phyloP scores from a whole-genome alignment of 2,329 filamentous ascomycete species.

The Scytalidium lignicola region DNA sequence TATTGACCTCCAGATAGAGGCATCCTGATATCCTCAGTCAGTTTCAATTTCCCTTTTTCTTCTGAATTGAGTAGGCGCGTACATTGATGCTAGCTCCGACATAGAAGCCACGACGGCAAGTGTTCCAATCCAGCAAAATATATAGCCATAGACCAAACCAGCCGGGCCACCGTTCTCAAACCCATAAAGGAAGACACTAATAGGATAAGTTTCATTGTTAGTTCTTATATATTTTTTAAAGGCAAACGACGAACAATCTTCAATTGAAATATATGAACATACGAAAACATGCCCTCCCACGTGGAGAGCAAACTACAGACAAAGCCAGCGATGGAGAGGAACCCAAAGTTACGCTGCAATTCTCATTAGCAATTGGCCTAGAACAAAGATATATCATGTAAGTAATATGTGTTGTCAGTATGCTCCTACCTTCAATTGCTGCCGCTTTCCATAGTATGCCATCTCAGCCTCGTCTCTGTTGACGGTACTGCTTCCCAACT shows the following conservation, averaged over 20 bases:
- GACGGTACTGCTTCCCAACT: constrained; percentile 18
- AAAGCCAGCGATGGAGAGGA: constrained; percentile 45
- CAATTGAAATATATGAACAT: not conserved
- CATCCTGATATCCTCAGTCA: not conserved
- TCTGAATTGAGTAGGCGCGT: not conserved
- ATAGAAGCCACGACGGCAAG: constrained; percentile 35
- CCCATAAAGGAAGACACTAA: constrained; percentile 3
- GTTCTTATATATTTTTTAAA: not conserved
- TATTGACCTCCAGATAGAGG: constrained; percentile 41
- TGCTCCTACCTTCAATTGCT: constrained; percentile 16
- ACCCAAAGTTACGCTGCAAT: constrained; percentile 39
- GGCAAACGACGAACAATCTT: not conserved
- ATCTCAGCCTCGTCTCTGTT: constrained; percentile 19
- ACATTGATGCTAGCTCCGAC: constrained; percentile 26
- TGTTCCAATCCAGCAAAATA: constrained; percentile 41
- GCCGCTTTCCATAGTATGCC: constrained; percentile 21
- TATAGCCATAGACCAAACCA: constrained; percentile 46
- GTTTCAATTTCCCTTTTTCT: not conserved
- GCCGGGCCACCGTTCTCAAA: constrained; percentile 42
- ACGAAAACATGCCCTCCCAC: constrained; percentile 42
- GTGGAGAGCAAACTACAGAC: constrained; percentile 46
- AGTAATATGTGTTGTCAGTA: not conserved
- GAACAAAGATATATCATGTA: not conserved
- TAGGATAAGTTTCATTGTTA: too few relatives aligned
- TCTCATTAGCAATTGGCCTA: not conserved